A percentile compares a stretch with the other conserved stretches of the same genome.
Evolutionary conservation across 2,329 filamentous ascomycete genomes (phyloP).

Genomic region (Aureobasidium sp.): DNA sequence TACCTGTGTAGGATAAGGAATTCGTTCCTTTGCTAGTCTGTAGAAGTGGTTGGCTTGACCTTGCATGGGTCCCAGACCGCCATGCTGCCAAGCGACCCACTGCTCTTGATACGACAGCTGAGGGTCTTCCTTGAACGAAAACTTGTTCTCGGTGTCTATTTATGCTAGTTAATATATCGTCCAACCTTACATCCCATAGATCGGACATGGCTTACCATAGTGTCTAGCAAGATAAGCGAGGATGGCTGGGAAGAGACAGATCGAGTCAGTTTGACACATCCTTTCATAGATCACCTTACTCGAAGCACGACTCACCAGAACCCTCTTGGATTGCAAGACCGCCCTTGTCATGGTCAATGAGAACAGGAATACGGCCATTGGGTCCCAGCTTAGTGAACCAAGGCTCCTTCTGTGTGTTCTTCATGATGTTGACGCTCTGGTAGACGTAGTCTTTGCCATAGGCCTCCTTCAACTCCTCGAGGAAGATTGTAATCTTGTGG

Average conservation of each 20-base stretch:
- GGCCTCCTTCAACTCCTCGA: slow-evolving; percentile 60
- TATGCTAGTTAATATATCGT: background rate
- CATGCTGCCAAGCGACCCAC: slow-evolving; percentile 52
- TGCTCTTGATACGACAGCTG: slow-evolving; percentile 46
- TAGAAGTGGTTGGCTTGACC: slow-evolving; percentile 31
- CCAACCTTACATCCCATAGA: background rate
- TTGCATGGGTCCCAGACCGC: slow-evolving; percentile 38
- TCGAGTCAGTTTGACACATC: background rate
- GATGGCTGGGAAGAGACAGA: slow-evolving; percentile 29
- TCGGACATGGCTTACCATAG: slow-evolving; percentile 28
- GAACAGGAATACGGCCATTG: slow-evolving; percentile 59
- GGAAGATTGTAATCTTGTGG: slow-evolving; percentile 51
- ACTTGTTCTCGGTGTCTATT: slow-evolving; percentile 36
- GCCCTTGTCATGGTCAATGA: slow-evolving; percentile 58
- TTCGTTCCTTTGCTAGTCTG: slow-evolving; percentile 37
- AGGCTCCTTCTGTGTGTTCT: slow-evolving; percentile 59
- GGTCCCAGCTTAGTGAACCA: slow-evolving; percentile 59
- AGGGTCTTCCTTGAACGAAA: slow-evolving; percentile 40
- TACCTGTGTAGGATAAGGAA: slow-evolving; percentile 34
- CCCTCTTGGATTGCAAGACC: slow-evolving; percentile 47
- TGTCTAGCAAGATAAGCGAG: slow-evolving; percentile 38
- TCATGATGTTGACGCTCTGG: slow-evolving; percentile 52
- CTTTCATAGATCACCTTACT: background rate
- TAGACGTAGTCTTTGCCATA: slow-evolving; percentile 55
- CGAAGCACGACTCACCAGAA: slow-evolving; percentile 22